A percentile compares a stretch with the other conserved stretches of the same genome.
phyloP scores from a whole-genome alignment of 2,329 filamentous ascomycete species.

The Penicillium sp. region DNA sequence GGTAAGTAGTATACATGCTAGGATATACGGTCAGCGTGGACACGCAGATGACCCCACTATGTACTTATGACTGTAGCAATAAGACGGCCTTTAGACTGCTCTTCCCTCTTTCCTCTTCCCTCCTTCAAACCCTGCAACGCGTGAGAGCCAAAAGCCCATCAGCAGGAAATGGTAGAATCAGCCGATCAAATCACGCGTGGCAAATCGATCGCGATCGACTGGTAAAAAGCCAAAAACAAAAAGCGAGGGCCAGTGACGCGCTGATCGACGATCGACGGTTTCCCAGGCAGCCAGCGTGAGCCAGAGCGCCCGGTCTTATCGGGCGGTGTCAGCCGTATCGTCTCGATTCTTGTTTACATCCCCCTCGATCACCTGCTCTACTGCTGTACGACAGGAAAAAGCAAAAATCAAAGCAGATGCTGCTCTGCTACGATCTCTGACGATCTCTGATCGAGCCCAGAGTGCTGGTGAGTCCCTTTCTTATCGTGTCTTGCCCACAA shows the following conservation, averaged over 20 bases:
- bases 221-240: neutral
- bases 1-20: no score
- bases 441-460: neutral
- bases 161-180: neutral
- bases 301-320: slow-evolving; percentile 18
- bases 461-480: slow-evolving; percentile 7
- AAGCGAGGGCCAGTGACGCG: neutral
- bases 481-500: slow-evolving; percentile 9
- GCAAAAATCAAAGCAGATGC: slow-evolving; percentile 10
- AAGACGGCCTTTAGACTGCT: neutral
- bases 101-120: neutral
- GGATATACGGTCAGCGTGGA: no score
- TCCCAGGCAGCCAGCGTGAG: slow-evolving; percentile 17
- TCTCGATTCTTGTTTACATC: slow-evolving; percentile 20
- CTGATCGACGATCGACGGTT: slow-evolving; percentile 18
- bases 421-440: slow-evolving; percentile 6
- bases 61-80: neutral
- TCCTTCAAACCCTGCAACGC: neutral
- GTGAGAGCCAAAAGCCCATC: slow-evolving; percentile 3
- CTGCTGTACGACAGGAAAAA: neutral
- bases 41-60: slow-evolving; percentile 10
- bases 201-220: slow-evolving; percentile 2
- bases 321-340: slow-evolving; percentile 9
- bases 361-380: neutral
- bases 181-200: slow-evolving; percentile 12